Evolutionary conservation across 129 eudicot genomes (phyloP), one percentile per base, ranked within the genome.

Genomic region (Tagetes erecta): DNA sequence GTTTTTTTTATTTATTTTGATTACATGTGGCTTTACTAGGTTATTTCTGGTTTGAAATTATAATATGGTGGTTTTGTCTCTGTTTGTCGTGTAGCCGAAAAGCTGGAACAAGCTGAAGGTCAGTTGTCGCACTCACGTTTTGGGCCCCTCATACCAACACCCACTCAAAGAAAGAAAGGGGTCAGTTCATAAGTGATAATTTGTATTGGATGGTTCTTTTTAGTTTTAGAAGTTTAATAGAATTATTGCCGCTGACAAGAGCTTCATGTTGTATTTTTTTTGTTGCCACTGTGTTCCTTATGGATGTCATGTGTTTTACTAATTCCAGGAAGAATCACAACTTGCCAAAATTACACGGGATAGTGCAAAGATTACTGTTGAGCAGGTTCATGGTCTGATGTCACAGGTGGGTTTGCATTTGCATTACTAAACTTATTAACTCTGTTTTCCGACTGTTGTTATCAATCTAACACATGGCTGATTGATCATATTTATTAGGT

Each of bases 311-410:
- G 11, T 69, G 33, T 64, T 41, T 41, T 13, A 9, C 73, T 14
- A 10, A 56, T 72, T 79, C 51, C 92, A 95, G 99, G 99, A 95
- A 84, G 99, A 95, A 72, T 89, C 99, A 53, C 92, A 86, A 66
- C 93, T 95, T 53, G 88, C 91, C 8, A 95, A 91, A 83, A 95
- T 95, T 49, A 95, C 96, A 12, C 87, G 90, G 3, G 99, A 95
- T 83, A 91, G 99, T 84, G 91, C 97, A 65, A 95, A 95, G 87
- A 95, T 95, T 59, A 91, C 99, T 3, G 99, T 88, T 34, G 99
- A 95, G 83, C 97, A 95, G 82, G 97, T 95, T 78, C 99, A 95
- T 75, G 99, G 99, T 20, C 80, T 95, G 71, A 95, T 95, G 99
- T 95, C 99, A 13, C 99, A 91, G 97, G 99, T 88, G 59, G 67